A percentile compares a stretch with the other conserved stretches of the same genome.
Evolutionary conservation across 1,284 basidiomycete genomes (phyloP).

Genomic region (Pseudozyma thailandica): DNA sequence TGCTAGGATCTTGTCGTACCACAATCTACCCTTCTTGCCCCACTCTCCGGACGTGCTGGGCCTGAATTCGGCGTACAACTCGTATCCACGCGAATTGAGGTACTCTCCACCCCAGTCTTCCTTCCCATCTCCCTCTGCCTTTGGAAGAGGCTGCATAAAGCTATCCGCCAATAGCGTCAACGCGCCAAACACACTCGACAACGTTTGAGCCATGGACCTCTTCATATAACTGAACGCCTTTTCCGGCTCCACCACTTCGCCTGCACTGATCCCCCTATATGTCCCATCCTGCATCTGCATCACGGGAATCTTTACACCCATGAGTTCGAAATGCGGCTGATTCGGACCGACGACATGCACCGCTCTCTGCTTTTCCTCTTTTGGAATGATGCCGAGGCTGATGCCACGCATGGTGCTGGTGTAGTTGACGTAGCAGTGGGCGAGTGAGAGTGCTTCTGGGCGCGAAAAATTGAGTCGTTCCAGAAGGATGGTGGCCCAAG

Average conservation of each 20-base stretch:
- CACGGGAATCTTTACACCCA: constrained; percentile 88
- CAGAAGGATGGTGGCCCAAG: constrained; percentile 87
- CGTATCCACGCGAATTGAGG: constrained; percentile 56
- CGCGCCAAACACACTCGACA: constrained; percentile 62
- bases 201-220: constrained; percentile 58
- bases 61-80: constrained; percentile 62
- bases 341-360: constrained; percentile 75
- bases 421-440: constrained; percentile 90
- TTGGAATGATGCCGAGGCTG: constrained; percentile 33
- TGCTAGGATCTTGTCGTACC: constrained; percentile 57
- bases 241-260: constrained; percentile 78
- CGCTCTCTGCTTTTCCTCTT: constrained; percentile 28
- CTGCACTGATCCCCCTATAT: constrained; percentile 85
- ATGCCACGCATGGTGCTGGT: constrained; percentile 71
- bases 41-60: constrained; percentile 65
- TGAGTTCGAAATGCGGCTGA: constrained; percentile 91
- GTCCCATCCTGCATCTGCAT: constrained; percentile 76
- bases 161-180: constrained; percentile 62
- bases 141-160: constrained; percentile 38
- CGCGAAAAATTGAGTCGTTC: constrained; percentile 84
- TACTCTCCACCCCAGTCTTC: constrained; percentile 30
- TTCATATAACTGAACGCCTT: constrained; percentile 68
- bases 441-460: constrained; percentile 88
- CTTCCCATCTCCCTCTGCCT: not conserved
- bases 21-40: constrained; percentile 62